Conservation (phyloP, 2,329 filamentous ascomycete genomes). For the Ophiocordyceps camponoti-leonardi region DNA sequence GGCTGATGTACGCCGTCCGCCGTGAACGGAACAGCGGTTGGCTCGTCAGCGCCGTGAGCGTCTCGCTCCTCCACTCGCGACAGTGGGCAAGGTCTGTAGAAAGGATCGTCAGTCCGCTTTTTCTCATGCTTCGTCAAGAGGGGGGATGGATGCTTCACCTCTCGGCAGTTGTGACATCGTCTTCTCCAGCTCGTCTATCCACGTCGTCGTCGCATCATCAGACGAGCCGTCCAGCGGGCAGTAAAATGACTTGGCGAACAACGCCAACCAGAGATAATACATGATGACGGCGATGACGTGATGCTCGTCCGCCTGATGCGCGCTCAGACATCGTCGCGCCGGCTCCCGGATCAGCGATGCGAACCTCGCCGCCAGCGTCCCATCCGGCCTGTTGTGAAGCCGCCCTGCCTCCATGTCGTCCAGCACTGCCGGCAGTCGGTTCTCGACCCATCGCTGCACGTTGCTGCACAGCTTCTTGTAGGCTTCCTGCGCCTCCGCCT, state of each 20-base stretch:
- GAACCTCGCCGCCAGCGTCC: conserved; percentile 12
- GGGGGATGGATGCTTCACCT: conserved; percentile 6
- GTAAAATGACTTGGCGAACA: conserved; percentile 20
- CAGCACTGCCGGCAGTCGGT: conserved; percentile 12
- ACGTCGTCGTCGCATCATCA: conserved; percentile 12
- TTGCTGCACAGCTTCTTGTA: conserved; percentile 16
- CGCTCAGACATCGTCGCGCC: conserved; percentile 13
- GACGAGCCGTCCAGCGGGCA: conserved; percentile 16
- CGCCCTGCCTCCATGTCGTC: conserved; percentile 15
- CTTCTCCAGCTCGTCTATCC: conserved; percentile 16
- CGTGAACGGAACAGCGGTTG: conserved; percentile 14
- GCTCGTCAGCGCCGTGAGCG: conserved; percentile 15
- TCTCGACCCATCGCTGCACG: conserved; percentile 19
- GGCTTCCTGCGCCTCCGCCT: conserved; percentile 15
- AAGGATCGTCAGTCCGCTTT: not conserved
- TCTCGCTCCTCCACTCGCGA: conserved; percentile 20
- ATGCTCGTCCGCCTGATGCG: conserved; percentile 16
- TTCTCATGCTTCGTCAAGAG: not conserved
- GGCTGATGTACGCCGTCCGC: conserved; percentile 10
- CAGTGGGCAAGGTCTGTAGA: conserved; percentile 14
- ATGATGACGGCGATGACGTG: conserved; percentile 18
- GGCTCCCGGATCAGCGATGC: conserved; percentile 17
- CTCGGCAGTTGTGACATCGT: conserved; percentile 16
- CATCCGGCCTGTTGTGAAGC: conserved; percentile 7
- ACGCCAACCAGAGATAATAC: conserved; percentile 18